Evolutionary conservation across 83 land plant species (phyloP).

Genomic region (Diphasiastrum complanatum): DNA sequence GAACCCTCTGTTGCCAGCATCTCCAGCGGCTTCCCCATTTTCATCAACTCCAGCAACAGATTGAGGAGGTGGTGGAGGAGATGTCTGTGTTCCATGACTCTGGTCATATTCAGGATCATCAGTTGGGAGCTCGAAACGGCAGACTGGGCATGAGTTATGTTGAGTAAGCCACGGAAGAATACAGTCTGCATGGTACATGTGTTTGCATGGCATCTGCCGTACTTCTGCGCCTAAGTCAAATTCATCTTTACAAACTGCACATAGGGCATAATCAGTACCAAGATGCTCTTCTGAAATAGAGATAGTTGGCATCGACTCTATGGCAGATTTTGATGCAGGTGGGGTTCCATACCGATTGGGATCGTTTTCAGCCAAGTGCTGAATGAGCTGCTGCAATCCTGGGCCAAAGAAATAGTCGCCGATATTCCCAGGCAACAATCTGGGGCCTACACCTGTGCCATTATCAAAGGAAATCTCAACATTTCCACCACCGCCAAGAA

Average conservation of each 20-base stretch:
- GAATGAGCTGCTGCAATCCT: not conserved
- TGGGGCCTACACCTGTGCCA: not conserved
- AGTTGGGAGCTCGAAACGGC: not conserved
- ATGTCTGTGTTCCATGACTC: too few relatives aligned
- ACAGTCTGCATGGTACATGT: not conserved
- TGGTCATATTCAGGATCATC: not conserved
- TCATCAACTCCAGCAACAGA: too few relatives aligned
- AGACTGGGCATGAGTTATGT: not conserved
- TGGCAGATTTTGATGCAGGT: too few relatives aligned
- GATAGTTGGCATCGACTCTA: not conserved
- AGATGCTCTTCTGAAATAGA: not conserved
- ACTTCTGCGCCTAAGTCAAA: not conserved
- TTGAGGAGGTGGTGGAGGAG: too few relatives aligned
- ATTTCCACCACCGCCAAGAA: too few relatives aligned
- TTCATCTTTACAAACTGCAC: not conserved
- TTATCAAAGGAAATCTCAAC: not conserved
- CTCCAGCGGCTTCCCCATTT: too few relatives aligned
- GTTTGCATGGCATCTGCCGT: not conserved
- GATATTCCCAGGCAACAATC: not conserved
- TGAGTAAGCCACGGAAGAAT: not conserved
- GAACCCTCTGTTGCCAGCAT: too few relatives aligned
- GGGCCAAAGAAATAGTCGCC: not conserved
- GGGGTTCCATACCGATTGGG: conserved; percentile 1
- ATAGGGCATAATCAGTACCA: not conserved
- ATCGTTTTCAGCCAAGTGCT: not conserved